Evolutionary conservation across 768 basidiomycete genomes (phyloP), one percentile per base, ranked within the genome.

Genomic region (Royoungia palumana): DNA sequence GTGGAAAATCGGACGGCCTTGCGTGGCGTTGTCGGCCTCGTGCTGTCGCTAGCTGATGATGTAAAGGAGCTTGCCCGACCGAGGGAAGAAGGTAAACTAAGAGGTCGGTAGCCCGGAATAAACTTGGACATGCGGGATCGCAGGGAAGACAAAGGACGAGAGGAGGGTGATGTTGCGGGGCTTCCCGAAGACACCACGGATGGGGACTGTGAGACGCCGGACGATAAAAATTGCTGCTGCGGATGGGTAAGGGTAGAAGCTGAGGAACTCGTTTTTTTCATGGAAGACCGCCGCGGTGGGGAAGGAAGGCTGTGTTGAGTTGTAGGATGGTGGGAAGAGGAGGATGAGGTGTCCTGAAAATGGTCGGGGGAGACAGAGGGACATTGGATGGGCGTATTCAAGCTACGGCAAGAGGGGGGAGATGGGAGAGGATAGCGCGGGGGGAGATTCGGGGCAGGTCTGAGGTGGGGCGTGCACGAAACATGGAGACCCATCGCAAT

Each of bases 401-500:
- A 21, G 43, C 17, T 50, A 44, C 50, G 59, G 30, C 41, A 50
- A 19, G 57, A 44, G 11, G 53, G 55, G 32, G 53, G 49, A 13
- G 65, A 46, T 12, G 56, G 44, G 4, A 58, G 21, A 12, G 57
- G 44, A 39, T 62, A 48, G 22, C 59, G 55, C 11, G 54, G 65
- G 35, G 48, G 57, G 13, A 61, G 43, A 36, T 45, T 55, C 9
- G 48, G 28, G 25, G 55, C 62, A 9, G 77, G 73, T 36, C 81
- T 76, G 24, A 88, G 67, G 62, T 88, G 86, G 4, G 87, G 87
- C 1, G 87, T 89, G 32, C 83, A 80, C 6, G 87, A 88, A 25
- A 85, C 70, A 64, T 89, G 87, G 20, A 89, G 74, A 17, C 87
- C 87, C 85, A 89, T 88, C 13, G 84, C 82, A 51, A 89, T 89